Percentiles rank a stretch among this genome's conserved stretches.
Conservation (phyloP, 2,329 filamentous ascomycete genomes). For the Venturia aucupariae region DNA sequence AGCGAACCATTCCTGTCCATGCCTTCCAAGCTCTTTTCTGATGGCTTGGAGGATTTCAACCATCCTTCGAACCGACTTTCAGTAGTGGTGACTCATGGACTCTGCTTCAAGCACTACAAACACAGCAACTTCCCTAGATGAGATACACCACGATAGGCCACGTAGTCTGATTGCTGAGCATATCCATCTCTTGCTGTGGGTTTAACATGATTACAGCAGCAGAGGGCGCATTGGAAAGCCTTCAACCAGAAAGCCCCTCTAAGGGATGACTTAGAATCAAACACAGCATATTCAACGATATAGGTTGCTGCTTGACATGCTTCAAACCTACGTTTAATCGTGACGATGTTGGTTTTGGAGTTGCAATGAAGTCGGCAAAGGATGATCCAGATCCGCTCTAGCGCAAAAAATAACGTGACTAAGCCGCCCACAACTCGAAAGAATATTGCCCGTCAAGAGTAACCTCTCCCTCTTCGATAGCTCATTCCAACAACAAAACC, state of each 20-base stretch:
- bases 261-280: not conserved
- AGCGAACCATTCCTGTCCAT: not conserved
- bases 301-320: not conserved
- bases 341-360: not conserved
- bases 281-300: not conserved
- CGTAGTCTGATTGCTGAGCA: not conserved
- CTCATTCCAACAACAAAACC: not conserved
- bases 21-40: slow-evolving; percentile 3
- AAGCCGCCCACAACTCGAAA: not conserved
- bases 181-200: not conserved
- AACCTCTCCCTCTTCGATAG: not conserved
- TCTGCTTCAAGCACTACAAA: not conserved
- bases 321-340: not conserved
- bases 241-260: not conserved
- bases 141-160: not conserved
- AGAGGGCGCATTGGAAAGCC: not conserved
- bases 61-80: not conserved
- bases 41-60: not conserved
- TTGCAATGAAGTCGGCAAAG: not conserved
- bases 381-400: not conserved
- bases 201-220: not conserved
- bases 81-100: not conserved
- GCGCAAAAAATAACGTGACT: not conserved
- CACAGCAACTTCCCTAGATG: not conserved
- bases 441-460: not conserved